These are phyloP conservation scores for Corylus americana DNA, from an alignment of 306 rosid species.

Conservation along the genomic window DNA sequence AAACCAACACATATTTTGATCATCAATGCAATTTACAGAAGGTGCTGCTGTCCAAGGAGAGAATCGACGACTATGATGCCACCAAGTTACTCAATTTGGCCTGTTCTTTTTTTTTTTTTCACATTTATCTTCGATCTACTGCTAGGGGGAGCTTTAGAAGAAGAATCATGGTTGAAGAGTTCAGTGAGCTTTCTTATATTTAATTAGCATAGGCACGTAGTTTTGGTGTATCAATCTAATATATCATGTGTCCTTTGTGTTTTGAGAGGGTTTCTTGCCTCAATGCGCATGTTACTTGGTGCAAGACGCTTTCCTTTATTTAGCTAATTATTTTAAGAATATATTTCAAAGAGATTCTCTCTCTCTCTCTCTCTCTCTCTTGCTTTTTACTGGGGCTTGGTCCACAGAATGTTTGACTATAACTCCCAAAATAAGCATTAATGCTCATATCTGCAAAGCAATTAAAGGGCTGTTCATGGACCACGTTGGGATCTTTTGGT, in stretches of 20 bases:
- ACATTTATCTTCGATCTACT: not conserved
- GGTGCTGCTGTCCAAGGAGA: conserved; percentile 9
- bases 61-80: not conserved
- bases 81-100: not conserved
- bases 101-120: conserved; percentile 3
- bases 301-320: conserved; percentile 28
- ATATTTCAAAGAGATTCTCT: conserved; percentile 13
- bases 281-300: conserved; percentile 20
- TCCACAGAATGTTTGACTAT: conserved; percentile 46
- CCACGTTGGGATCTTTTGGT: conserved; percentile 23
- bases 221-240: conserved; percentile 39
- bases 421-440: not conserved
- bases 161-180: conserved; percentile 8
- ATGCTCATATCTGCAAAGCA: conserved; percentile 6
- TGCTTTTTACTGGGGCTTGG: conserved; percentile 38
- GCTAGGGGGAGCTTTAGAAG: not conserved
- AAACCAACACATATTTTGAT: not conserved
- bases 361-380: conserved; percentile 25
- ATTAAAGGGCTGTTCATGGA: conserved; percentile 19
- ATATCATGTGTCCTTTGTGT: conserved; percentile 33
- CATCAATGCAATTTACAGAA: not conserved
- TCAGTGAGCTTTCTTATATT: conserved; percentile 17
- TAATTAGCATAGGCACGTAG: conserved; percentile 34
- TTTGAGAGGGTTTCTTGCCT: conserved; percentile 26
- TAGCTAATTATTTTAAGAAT: conserved; percentile 23